Base-by-base conservation (phyloP, 306 rosid genomes). In the Rosa chinensis region DNA sequence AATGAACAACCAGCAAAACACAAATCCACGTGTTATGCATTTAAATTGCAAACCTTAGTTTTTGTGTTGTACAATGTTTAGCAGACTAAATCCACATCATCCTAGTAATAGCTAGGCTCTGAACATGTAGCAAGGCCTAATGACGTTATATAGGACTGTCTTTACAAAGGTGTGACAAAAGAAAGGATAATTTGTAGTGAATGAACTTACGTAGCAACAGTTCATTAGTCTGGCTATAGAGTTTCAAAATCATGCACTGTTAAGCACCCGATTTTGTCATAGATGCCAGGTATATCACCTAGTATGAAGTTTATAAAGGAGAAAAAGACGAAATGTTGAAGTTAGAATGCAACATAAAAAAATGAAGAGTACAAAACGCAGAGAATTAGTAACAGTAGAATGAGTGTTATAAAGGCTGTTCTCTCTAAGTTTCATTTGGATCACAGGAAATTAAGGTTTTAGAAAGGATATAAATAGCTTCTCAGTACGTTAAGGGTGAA, bases 201-300 rank as follows among this genome's bases (percentile, higher is more conserved):
- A 32, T 0, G 10, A 71, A 85, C 91, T 86, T 84, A 88, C 94
- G 6, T 35, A 66, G 82, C 35, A 72, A 49, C 21, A 77, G 78
- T 71, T 83, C 78, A 53, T 43, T 81, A 79, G 84, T 77, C 78
- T 77, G 88, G 84, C 94, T 88, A 79, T 91, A 92, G 93, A 78
- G 89, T 83, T 83, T 88, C 93, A 37, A 91, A 92, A 78, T 94
- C 97, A 73, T 91, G 97, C 75, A 92, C 93, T 5, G 89, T 84
- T 89, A 94, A 79, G 81, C 98, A 94, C 74, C 97, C 0, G 88
- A 70, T 87, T 86, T 94, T 42, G 97, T 92, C 49, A 82, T 95
- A 79, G 97, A 94, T 9, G 77, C 95, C 88, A 90, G 77, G 85
- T 90, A 92, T 87, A 92, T 91, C 73, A 97, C 97, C 98, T 92